Conservation (phyloP, 2,329 filamentous ascomycete genomes). For the Amesomyces nigricolor region DNA sequence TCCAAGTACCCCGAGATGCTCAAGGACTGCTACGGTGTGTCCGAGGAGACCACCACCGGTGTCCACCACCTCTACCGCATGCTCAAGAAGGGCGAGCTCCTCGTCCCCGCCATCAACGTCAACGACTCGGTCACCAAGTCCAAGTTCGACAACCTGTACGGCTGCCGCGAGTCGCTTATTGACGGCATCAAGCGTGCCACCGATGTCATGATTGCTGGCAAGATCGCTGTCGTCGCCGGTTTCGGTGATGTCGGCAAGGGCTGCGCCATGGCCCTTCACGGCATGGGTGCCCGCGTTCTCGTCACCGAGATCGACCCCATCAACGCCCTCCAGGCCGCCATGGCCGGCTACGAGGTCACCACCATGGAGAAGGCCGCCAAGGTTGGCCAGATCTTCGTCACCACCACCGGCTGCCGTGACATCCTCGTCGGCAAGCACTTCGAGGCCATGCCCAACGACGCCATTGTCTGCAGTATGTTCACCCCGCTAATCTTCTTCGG, state of each 20-base stretch:
- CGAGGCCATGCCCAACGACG: conserved; percentile 91
- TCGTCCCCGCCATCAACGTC: conserved; percentile 97
- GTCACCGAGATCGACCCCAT: conserved; percentile 98
- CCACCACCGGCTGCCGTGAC: conserved; percentile 97
- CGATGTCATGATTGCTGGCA: conserved; percentile 99
- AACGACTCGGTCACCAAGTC: conserved; percentile 99
- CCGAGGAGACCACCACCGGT: conserved; percentile 98
- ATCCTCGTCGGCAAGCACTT: conserved; percentile 92
- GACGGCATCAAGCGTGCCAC: conserved; percentile 99
- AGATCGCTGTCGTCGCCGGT: conserved; percentile 95
- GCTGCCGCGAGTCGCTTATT: conserved; percentile 96
- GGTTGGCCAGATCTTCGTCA: conserved; percentile 95
- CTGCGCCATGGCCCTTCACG: conserved; percentile 89
- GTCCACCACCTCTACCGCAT: conserved; percentile 99
- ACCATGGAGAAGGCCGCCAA: conserved; percentile 93
- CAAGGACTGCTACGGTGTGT: conserved; percentile 96
- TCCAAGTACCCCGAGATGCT: conserved; percentile 98
- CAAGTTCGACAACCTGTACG: conserved; percentile 99
- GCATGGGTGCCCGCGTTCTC: conserved; percentile 94
- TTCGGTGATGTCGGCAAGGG: conserved; percentile 99
- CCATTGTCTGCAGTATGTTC: conserved; percentile 89
- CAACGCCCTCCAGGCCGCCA: conserved; percentile 98
- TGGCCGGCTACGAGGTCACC: conserved; percentile 93
- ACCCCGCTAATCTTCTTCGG: neutral
- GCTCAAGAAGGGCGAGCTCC: conserved; percentile 84